Base-by-base conservation (phyloP, 306 rosid species). In the cucumber (Cucumis sativus) region DNA sequence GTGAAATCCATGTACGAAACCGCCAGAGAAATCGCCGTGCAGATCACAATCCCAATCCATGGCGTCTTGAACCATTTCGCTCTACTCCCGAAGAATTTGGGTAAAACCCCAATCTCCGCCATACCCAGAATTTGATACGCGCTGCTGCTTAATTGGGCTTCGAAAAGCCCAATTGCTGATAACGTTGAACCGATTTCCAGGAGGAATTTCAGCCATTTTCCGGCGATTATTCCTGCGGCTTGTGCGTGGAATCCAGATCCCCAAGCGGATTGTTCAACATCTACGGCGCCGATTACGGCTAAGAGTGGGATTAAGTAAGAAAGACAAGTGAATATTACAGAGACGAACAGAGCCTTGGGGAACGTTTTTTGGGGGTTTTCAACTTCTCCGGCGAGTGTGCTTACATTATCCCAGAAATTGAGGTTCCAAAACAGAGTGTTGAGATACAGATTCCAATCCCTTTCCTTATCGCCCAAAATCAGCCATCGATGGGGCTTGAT, bases 361-460 rank as follows among this genome's bases (percentile, higher is more conserved):
- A 74, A 74, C 0, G 78, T 74, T 74, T 74, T 74, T 4, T 74
- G 64, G 5, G 78, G 78, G 18, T 55, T 74, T 33, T 74, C 65
- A 1, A 74, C 78, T 55, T 74, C 78, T n/a, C 78, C 78, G 57
- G 78, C 78, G 14, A 74, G 41, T 9, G 78, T 74, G 21, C 33
- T 17, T 39, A 74, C 78, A 6, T 74, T 74, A 74, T 74, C 78
- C 78, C 78, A 74, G 18, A 74, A 74, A 74, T 74, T 74, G 18
- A 74, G 60, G 64, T 74, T 74, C 78, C 78, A 74, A 18, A 74
- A 74, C 25, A 74, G 64, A 37, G 78, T 74, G 30, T 74, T 74
- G 65, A 74, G 52, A 1, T 43, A 74, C 0, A 74, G 60, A 35
- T 74, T 74, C 78, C 78, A 74, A 37, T 74, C 78, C 13, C 20